phyloP scores from a whole-genome alignment of 257 asterid genomes.

The Cynanchum wilfordii region DNA sequence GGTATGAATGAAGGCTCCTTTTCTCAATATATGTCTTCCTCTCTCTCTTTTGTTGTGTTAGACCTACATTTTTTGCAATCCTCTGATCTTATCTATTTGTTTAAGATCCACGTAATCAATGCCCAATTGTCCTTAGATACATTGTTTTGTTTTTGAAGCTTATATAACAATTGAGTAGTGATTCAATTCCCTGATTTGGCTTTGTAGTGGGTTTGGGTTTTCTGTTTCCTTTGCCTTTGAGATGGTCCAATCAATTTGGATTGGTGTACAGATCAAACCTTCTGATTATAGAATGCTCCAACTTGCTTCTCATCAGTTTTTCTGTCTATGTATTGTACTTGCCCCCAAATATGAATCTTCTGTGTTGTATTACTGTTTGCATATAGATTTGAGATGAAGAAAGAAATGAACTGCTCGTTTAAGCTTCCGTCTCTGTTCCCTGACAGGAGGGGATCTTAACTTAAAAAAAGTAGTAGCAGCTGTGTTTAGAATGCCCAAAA shows the following conservation, averaged over 20 bases:
- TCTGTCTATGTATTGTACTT: not conserved
- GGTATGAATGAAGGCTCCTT: constrained; percentile 31
- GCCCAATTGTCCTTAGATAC: not conserved
- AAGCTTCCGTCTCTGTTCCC: not conserved
- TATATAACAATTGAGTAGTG: not conserved
- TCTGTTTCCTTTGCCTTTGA: not conserved
- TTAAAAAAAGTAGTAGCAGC: not conserved
- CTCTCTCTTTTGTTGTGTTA: not conserved
- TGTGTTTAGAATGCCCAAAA: too few relatives aligned
- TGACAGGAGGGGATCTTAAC: not conserved
- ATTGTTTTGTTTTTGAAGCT: not conserved
- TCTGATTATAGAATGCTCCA: not conserved
- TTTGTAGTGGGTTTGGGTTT: not conserved
- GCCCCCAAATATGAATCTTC: not conserved
- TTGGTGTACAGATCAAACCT: not conserved
- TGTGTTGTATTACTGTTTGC: not conserved
- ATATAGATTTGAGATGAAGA: not conserved
- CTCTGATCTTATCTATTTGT: not conserved
- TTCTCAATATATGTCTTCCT: constrained; percentile 3
- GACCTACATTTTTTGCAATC: not conserved
- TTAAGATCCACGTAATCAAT: not conserved
- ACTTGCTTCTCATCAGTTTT: not conserved
- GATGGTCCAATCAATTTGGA: not conserved
- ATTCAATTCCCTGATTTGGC: not conserved
- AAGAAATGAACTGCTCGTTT: not conserved